phyloP scores from a whole-genome alignment of 805 yeast genomes.

The Barnettozyma vustinii region DNA sequence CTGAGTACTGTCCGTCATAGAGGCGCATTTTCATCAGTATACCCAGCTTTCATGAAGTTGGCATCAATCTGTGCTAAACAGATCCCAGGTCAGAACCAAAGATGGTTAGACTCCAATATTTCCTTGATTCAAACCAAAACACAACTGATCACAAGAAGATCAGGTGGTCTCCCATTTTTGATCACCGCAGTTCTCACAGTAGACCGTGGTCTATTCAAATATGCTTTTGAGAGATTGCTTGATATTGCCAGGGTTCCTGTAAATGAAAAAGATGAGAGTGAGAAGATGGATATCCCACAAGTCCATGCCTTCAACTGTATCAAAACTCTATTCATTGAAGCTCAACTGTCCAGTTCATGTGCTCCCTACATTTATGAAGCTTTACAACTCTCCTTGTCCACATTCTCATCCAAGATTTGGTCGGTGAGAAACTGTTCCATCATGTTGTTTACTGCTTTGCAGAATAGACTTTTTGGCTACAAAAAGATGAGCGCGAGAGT shows the following conservation, averaged over 20 bases:
- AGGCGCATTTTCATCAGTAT: slow-evolving; percentile 87
- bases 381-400: slow-evolving; percentile 51
- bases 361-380: slow-evolving; percentile 50
- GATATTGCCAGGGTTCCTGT: slow-evolving; percentile 50
- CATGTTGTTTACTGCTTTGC: slow-evolving; percentile 85
- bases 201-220: slow-evolving; percentile 35
- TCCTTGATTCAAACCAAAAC: slow-evolving; percentile 46
- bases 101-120: slow-evolving; percentile 60
- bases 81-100: slow-evolving; percentile 35
- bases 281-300: slow-evolving; percentile 74
- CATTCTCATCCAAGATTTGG: slow-evolving; percentile 71
- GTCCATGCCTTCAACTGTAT: slow-evolving; percentile 91
- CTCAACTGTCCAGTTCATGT: slow-evolving; percentile 52
- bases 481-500: slow-evolving; percentile 49
- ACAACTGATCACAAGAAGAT: slow-evolving; percentile 77
- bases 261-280: slow-evolving; percentile 39
- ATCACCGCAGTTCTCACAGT: slow-evolving; percentile 64
- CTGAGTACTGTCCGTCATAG: slow-evolving; percentile 74
- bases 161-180: slow-evolving; percentile 86
- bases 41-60: slow-evolving; percentile 69
- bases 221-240: slow-evolving; percentile 48
- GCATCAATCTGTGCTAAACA: slow-evolving; percentile 50
- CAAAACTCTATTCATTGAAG: slow-evolving; percentile 66
- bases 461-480: slow-evolving; percentile 73
- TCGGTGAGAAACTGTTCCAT: slow-evolving; percentile 87